phyloP scores from a whole-genome alignment of 345 rosid species.

The Nephelium lappaceum region DNA sequence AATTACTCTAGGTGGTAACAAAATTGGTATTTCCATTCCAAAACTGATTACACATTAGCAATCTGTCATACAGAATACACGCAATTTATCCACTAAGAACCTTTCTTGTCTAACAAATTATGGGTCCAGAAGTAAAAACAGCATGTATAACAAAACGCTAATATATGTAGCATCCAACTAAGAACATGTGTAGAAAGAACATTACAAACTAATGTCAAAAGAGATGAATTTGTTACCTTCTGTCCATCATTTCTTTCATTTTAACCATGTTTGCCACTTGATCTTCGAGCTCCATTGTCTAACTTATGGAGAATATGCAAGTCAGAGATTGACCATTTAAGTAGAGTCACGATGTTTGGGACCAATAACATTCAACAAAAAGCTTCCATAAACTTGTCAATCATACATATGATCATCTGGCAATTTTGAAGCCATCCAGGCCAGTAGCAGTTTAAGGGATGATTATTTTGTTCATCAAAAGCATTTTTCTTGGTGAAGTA shows the following conservation, averaged over 20 bases:
- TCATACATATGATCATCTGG: neutral
- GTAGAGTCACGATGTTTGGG: neutral
- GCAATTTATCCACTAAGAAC: neutral
- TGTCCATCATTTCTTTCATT: neutral
- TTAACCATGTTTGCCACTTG: neutral
- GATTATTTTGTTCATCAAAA: neutral
- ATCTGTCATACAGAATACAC: neutral
- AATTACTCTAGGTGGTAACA: neutral
- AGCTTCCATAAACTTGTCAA: neutral
- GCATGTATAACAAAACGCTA: neutral
- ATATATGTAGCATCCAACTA: neutral
- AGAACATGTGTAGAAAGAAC: neutral
- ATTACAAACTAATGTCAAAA: neutral
- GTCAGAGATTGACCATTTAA: neutral
- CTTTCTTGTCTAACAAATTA: neutral
- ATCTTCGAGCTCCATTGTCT: neutral
- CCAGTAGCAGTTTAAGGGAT: neutral
- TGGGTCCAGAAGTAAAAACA: neutral
- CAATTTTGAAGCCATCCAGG: neutral
- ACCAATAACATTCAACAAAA: neutral
- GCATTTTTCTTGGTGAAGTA: neutral
- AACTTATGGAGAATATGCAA: neutral
- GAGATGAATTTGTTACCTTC: conserved; percentile 4
- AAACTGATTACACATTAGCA: neutral
- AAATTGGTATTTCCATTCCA: neutral